These are phyloP conservation scores for Spencermartinsiella ligniputridi DNA, from an alignment of 1,139 yeast genomes.

Conservation along the genomic window DNA sequence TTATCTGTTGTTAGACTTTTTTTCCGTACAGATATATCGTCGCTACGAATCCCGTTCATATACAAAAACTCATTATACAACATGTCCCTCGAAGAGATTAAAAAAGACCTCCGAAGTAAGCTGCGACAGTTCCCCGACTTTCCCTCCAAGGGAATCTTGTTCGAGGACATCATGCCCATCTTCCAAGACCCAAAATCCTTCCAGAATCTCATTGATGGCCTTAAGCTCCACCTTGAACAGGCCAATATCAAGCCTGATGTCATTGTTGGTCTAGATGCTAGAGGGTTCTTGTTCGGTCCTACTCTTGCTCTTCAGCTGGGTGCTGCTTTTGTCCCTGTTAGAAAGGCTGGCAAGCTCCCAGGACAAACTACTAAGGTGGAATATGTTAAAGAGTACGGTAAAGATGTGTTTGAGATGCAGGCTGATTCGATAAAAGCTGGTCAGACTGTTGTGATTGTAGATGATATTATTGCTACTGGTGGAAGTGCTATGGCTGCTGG, in stretches of 20 bases:
- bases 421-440: conserved; percentile 74
- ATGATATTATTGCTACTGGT: conserved; percentile 96
- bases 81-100: conserved; percentile 9
- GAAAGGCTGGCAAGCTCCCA: conserved; percentile 94
- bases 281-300: conserved; percentile 97
- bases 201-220: conserved; percentile 75
- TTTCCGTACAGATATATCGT: too few relatives aligned
- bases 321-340: conserved; percentile 90
- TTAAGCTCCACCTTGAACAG: conserved; percentile 66
- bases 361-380: conserved; percentile 72
- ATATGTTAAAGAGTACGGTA: conserved; percentile 88
- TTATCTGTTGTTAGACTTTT: too few relatives aligned
- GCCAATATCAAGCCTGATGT: conserved; percentile 66
- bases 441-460: conserved; percentile 78
- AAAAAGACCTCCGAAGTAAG: conserved; percentile 23
- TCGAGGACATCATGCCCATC: conserved; percentile 93
- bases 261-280: conserved; percentile 89
- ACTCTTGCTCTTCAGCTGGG: conserved; percentile 83
- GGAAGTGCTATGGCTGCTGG: conserved; percentile 97
- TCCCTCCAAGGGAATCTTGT: conserved; percentile 87
- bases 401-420: conserved; percentile 85
- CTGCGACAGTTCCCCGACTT: conserved; percentile 79
- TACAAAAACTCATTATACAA: neutral
- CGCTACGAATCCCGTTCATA: too few relatives aligned
- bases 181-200: conserved; percentile 78